These are phyloP conservation scores for Penicillium sp. DNA, from an alignment of 2,329 filamentous ascomycete species.

Conservation along the genomic window DNA sequence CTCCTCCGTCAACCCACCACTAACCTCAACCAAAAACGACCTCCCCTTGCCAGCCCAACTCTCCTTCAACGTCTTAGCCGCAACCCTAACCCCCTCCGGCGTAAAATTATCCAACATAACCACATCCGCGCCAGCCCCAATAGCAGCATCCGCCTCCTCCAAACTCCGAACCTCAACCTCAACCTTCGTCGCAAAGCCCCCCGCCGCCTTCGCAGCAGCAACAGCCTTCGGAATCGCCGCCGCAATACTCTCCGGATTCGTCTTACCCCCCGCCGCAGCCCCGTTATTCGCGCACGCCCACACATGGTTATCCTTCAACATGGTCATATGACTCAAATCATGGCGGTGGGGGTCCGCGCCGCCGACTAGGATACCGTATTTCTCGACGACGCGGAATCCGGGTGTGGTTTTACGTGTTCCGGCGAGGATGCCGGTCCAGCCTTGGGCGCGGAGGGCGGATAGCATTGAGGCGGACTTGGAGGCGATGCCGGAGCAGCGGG, in stretches of 20 bases:
- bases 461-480: slow-evolving; percentile 62
- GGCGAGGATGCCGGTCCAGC: slow-evolving; percentile 83
- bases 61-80: slow-evolving; percentile 76
- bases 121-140: slow-evolving; percentile 87
- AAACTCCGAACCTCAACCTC: slow-evolving; percentile 94
- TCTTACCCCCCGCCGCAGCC: slow-evolving; percentile 31
- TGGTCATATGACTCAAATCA: slow-evolving; percentile 92
- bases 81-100: slow-evolving; percentile 74
- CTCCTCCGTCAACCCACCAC: slow-evolving; percentile 82
- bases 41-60: slow-evolving; percentile 76
- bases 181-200: slow-evolving; percentile 89
- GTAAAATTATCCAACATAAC: slow-evolving; percentile 98
- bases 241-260: slow-evolving; percentile 38
- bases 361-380: slow-evolving; percentile 95
- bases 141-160: slow-evolving; percentile 87
- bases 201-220: slow-evolving; percentile 78
- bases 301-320: slow-evolving; percentile 99
- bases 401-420: slow-evolving; percentile 97
- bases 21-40: slow-evolving; percentile 85
- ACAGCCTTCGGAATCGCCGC: slow-evolving; percentile 85
- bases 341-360: slow-evolving; percentile 91
- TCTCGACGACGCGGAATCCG: slow-evolving; percentile 92
- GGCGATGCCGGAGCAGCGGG: slow-evolving; percentile 89
- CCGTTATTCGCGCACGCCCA: slow-evolving; percentile 73
- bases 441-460: slow-evolving; percentile 61